These are phyloP conservation scores for Syzygium aromaticum DNA, from an alignment of 345 rosid genomes.

Conservation along the genomic window DNA sequence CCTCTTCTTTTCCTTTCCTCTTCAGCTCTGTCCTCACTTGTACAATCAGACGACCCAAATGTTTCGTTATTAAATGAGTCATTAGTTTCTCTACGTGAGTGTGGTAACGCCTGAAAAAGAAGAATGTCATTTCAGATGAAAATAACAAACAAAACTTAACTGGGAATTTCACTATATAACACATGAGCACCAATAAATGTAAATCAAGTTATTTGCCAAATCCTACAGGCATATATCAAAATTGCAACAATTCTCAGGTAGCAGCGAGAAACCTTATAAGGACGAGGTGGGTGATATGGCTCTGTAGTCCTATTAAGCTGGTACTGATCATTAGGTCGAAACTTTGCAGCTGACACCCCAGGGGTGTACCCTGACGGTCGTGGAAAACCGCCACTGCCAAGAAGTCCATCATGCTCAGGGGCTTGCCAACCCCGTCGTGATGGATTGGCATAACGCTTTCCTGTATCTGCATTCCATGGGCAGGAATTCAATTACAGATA, in stretches of 20 bases:
- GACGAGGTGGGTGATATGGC: slow-evolving; percentile 95
- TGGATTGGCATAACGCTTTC: slow-evolving; percentile 59
- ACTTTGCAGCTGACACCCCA: slow-evolving; percentile 53
- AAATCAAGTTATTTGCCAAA: background rate
- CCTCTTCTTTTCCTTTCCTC: slow-evolving; percentile 98
- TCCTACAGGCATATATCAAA: background rate
- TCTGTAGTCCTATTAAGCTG: slow-evolving; percentile 59
- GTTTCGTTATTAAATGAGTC: slow-evolving; percentile 89
- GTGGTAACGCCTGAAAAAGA: slow-evolving; percentile 64
- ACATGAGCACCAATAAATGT: background rate
- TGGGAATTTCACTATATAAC: background rate
- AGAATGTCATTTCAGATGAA: background rate
- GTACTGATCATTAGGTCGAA: slow-evolving; percentile 54
- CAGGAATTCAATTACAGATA: slow-evolving; percentile 1
- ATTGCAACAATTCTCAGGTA: background rate
- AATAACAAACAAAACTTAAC: background rate
- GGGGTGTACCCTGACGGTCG: slow-evolving; percentile 61
- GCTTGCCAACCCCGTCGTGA: slow-evolving; percentile 73
- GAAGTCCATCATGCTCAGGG: slow-evolving; percentile 95
- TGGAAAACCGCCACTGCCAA: slow-evolving; percentile 93
- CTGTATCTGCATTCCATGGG: slow-evolving; percentile 36
- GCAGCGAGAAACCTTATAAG: slow-evolving; percentile 58
- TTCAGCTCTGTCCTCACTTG: slow-evolving; percentile 84
- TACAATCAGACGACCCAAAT: slow-evolving; percentile 76
- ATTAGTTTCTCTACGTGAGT: slow-evolving; percentile 47